phyloP scores from a whole-genome alignment of 345 rosid genomes.

The Aquilaria malaccensis region DNA sequence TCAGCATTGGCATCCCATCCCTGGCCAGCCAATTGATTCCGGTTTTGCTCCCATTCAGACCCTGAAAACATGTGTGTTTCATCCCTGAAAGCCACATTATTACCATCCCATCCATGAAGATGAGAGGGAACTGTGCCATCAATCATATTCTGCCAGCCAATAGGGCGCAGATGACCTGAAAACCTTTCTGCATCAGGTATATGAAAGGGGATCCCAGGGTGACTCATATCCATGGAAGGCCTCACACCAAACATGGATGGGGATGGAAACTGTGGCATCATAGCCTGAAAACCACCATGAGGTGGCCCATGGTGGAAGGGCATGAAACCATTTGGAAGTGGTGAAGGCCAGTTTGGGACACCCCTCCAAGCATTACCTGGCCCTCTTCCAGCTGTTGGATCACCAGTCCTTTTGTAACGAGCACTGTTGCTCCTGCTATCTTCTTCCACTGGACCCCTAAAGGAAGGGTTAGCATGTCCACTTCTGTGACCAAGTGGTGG shows the following conservation, averaged over 20 bases:
- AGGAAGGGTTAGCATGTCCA: constrained; percentile 59
- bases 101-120: constrained; percentile 92
- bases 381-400: constrained; percentile 63
- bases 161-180: constrained; percentile 73
- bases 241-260: constrained; percentile 70
- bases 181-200: constrained; percentile 80
- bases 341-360: constrained; percentile 70
- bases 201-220: constrained; percentile 71
- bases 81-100: constrained; percentile 66
- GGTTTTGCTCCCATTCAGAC: constrained; percentile 83
- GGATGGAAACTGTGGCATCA: constrained; percentile 77
- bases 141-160: constrained; percentile 91
- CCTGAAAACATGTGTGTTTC: constrained; percentile 65
- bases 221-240: constrained; percentile 77
- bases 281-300: constrained; percentile 66
- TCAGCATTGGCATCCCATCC: constrained; percentile 81
- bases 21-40: constrained; percentile 52
- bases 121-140: constrained; percentile 74
- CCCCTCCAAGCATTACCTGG: constrained; percentile 90
- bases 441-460: constrained; percentile 63
- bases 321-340: constrained; percentile 75
- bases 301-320: constrained; percentile 88
- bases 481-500: constrained; percentile 58
- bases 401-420: constrained; percentile 64
- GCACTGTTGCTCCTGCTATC: constrained; percentile 45